A percentile compares a stretch with the other conserved stretches of the same genome.
Conservation (phyloP, 2,329 filamentous ascomycete genomes). For the Apiospora saccharicola region DNA sequence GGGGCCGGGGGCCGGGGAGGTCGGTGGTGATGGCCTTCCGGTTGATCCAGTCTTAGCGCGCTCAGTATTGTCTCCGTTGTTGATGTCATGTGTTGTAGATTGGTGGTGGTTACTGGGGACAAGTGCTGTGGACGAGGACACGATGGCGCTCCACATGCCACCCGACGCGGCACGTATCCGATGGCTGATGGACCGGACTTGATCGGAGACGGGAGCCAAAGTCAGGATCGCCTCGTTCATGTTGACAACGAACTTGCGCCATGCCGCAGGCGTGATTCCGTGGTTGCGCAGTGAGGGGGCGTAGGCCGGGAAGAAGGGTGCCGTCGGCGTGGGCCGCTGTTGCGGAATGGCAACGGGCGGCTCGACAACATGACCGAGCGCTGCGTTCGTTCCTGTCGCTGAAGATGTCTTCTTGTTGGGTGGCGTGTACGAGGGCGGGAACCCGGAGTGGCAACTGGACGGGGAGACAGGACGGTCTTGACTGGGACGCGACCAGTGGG, state of each 20-base stretch:
- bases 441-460: not conserved
- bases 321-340: not conserved
- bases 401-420: not conserved
- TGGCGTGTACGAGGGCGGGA: not conserved
- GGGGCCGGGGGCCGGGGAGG: not conserved
- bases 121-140: not conserved
- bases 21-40: not conserved
- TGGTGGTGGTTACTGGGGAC: not conserved
- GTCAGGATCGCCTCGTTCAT: slow-evolving; percentile 5
- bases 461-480: not conserved
- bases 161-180: not conserved
- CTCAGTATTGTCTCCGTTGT: not conserved
- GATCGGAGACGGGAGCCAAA: not conserved
- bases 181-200: not conserved
- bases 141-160: not conserved
- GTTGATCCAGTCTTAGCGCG: not conserved
- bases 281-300: not conserved
- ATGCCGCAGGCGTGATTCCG: not conserved
- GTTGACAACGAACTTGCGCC: slow-evolving; percentile 9
- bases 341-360: slow-evolving; percentile 7
- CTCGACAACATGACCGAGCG: not conserved
- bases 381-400: not conserved
- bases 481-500: not conserved
- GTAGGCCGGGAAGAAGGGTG: slow-evolving; percentile 13
- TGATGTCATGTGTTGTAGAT: not conserved